Percentiles rank a stretch among this genome's conserved stretches.
These are phyloP conservation scores for Sophora flavescens DNA, from an alignment of 306 rosid species.

Conservation along the genomic window DNA sequence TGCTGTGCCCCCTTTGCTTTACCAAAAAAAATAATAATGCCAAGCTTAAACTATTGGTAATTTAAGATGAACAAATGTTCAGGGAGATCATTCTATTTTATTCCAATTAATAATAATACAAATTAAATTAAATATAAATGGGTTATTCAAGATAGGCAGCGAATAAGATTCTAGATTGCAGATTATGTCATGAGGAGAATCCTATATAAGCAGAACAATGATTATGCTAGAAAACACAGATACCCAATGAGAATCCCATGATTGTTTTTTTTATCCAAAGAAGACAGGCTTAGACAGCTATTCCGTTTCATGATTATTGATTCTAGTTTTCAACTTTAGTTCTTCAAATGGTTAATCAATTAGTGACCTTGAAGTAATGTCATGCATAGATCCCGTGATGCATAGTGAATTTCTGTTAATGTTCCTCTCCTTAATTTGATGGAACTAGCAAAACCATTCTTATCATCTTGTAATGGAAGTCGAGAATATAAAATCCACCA, in stretches of 20 bases:
- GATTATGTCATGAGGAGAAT: constrained; percentile 5
- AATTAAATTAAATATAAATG: neutral
- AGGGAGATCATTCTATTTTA: neutral
- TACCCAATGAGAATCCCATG: neutral
- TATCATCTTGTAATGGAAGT: too few relatives aligned
- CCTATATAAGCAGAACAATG: constrained; percentile 5
- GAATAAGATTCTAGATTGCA: neutral
- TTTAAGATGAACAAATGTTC: neutral
- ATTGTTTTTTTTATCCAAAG: neutral
- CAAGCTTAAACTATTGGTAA: too few relatives aligned
- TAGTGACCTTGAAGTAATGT: neutral
- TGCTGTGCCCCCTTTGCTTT: too few relatives aligned
- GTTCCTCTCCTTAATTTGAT: neutral
- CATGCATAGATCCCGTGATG: neutral
- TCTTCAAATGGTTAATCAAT: neutral
- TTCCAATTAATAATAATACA: too few relatives aligned
- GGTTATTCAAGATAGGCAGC: neutral
- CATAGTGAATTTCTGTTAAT: neutral
- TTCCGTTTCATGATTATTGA: neutral
- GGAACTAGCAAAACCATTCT: too few relatives aligned
- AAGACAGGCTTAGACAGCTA: constrained; percentile 12
- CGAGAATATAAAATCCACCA: too few relatives aligned
- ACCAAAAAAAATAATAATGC: too few relatives aligned
- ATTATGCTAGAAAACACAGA: neutral
- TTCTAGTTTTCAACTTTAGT: neutral